phyloP scores from a whole-genome alignment of 768 basidiomycete species.

The Boletus coccyginus region DNA sequence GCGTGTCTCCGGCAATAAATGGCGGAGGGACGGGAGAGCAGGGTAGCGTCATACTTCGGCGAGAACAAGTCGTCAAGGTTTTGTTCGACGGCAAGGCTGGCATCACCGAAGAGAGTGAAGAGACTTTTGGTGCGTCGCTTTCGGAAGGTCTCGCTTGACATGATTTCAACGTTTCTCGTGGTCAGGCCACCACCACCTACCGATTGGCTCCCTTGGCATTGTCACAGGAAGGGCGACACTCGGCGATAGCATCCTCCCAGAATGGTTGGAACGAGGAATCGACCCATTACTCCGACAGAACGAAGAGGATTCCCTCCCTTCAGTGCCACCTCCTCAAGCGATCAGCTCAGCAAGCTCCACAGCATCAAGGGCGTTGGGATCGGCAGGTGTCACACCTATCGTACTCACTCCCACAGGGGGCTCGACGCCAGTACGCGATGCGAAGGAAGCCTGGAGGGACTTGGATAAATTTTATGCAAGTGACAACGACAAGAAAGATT shows the following conservation, averaged over 20 bases:
- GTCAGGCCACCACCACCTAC: slow-evolving; percentile 38
- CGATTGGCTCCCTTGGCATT: slow-evolving; percentile 65
- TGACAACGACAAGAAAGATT: slow-evolving; percentile 33
- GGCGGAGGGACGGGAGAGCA: slow-evolving; percentile 44
- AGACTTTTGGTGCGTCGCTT: slow-evolving; percentile 30
- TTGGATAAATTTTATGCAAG: slow-evolving; percentile 75
- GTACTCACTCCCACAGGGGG: slow-evolving; percentile 54
- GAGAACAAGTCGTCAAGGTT: slow-evolving; percentile 79
- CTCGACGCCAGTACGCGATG: slow-evolving; percentile 44
- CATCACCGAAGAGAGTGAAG: slow-evolving; percentile 38
- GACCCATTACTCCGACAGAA: slow-evolving; percentile 72
- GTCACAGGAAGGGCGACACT: slow-evolving; percentile 54
- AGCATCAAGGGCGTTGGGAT: slow-evolving; percentile 27
- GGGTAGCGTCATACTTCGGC: slow-evolving; percentile 73
- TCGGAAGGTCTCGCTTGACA: not conserved
- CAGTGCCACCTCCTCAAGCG: slow-evolving; percentile 34
- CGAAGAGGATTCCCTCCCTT: slow-evolving; percentile 47
- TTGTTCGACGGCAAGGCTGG: slow-evolving; percentile 73
- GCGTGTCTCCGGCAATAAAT: slow-evolving; percentile 41
- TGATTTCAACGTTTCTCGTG: slow-evolving; percentile 3
- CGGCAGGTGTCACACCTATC: slow-evolving; percentile 41
- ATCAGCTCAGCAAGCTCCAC: slow-evolving; percentile 38
- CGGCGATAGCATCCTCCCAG: slow-evolving; percentile 52
- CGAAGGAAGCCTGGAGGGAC: slow-evolving; percentile 51
- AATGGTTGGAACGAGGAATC: slow-evolving; percentile 87